phyloP scores from a whole-genome alignment of 768 basidiomycete species.

The Mycena metata region DNA sequence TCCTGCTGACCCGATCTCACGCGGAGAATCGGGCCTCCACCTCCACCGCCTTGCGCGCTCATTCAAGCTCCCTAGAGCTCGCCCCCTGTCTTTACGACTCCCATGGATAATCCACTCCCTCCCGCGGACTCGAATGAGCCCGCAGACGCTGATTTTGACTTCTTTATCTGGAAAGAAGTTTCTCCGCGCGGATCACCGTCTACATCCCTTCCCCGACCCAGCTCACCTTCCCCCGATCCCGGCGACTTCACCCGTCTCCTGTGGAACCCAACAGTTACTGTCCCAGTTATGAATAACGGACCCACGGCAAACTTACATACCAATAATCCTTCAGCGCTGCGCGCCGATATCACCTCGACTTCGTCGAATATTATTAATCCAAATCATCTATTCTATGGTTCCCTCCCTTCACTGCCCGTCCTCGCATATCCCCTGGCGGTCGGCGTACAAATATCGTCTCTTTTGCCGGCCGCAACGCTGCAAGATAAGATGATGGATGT shows the following conservation, averaged over 20 bases:
- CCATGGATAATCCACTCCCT: conserved; percentile 12
- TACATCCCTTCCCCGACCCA: background rate
- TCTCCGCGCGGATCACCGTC: conserved; percentile 2
- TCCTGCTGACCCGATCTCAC: conserved; percentile 40
- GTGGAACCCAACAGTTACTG: too few species aligned
- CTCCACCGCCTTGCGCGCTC: background rate
- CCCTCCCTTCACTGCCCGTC: background rate
- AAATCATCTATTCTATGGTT: conserved; percentile 8
- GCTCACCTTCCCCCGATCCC: background rate
- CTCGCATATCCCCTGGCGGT: background rate
- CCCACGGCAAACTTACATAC: too few species aligned
- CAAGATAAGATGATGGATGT: background rate
- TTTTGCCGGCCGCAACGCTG: background rate
- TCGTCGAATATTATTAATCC: background rate
- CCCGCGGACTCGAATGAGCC: conserved; percentile 17
- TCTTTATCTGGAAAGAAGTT: conserved; percentile 16
- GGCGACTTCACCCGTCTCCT: background rate
- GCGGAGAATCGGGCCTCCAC: conserved; percentile 29
- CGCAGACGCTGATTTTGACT: background rate
- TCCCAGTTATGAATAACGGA: too few species aligned
- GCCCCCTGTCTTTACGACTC: background rate
- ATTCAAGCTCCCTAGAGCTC: conserved; percentile 24
- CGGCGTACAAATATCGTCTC: background rate
- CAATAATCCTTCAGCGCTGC: too few species aligned
- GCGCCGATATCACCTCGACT: too few species aligned